phyloP scores from a whole-genome alignment of 2,329 filamentous ascomycete genomes.

The Verticillium nonalfalfae region DNA sequence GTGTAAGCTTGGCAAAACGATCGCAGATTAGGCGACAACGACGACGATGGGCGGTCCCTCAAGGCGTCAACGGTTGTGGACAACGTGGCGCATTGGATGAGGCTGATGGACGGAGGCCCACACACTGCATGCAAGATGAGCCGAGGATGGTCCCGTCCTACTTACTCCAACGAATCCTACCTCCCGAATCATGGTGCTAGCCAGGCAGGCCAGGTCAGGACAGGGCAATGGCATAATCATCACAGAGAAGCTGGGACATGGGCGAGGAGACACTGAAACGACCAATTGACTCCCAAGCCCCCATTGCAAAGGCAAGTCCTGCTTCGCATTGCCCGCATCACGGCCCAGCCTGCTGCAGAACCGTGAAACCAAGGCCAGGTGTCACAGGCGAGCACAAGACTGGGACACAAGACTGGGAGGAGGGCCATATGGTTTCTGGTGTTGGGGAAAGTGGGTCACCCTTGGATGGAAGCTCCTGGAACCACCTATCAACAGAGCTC shows the following conservation, averaged over 20 bases:
- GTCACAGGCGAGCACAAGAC: neutral
- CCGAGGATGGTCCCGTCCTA: neutral
- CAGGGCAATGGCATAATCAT: neutral
- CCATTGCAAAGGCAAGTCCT: neutral
- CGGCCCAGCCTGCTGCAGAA: neutral
- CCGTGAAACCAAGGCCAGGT: neutral
- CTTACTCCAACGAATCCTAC: neutral
- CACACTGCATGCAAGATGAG: neutral
- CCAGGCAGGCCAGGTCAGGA: too few species aligned
- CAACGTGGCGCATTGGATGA: neutral
- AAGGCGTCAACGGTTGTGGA: neutral
- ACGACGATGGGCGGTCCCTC: neutral
- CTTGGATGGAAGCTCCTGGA: slow-evolving; percentile 4
- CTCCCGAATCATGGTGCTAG: neutral
- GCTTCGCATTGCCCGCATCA: neutral
- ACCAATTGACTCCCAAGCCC: neutral
- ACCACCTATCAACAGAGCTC: neutral
- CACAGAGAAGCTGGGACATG: neutral
- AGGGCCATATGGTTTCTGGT: neutral
- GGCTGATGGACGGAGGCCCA: neutral
- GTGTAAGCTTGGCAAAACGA: too few species aligned
- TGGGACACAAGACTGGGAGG: too few species aligned
- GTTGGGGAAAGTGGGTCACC: neutral
- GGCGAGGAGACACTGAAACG: neutral
- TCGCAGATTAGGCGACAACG: neutral